Base-by-base conservation (phyloP, 371 early-diverging fungal genomes). In the Saksenaea vasiformis region DNA sequence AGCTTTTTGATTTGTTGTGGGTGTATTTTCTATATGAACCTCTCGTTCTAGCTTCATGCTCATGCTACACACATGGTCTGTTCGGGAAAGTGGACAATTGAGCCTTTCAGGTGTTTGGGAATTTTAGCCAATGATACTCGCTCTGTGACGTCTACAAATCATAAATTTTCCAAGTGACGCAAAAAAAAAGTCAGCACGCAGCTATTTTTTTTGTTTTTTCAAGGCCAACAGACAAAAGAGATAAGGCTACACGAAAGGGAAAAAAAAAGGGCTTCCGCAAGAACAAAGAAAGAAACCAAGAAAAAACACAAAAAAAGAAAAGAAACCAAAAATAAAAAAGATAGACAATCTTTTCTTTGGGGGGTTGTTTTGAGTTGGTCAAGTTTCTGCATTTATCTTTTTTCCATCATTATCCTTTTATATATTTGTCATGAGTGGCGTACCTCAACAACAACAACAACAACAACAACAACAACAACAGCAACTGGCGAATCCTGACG, bases 401-500 rank as follows among this genome's bases (percentile, higher is more conserved):
- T 31, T 68, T 31, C 7, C 31, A 31, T 31, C 31, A 31, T 31
- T 57, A 70, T 65, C 38, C 35, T 61, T 26, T 57, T 68, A 11
- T 43, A 66, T 54, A 65, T 73, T 65, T 65, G 60, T 62, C 51
- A 54, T 28, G 67, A 39, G 35, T 37, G 44, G 43, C 44, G 43
- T 37, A 62, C 69, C 62, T 28, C 69, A 70, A 55, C 70, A 67
- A 62, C 55, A 47, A n/a, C 64, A n/a, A n/a, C n/a, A n/a, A n/a
- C n/a, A n/a, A n/a, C n/a, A n/a, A n/a, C n/a, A n/a, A n/a, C n/a
- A n/a, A n/a, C n/a, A n/a, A n/a, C n/a, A 65, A 56, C 57, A 55
- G 27, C 43, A 39, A 22, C 55, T 38, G n/a, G 58, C 56, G 15
- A 70, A 75, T 54, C 11, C 61, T n/a, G 82, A 82, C 54, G 60